Evolutionary conservation across 2,329 filamentous ascomycete genomes (phyloP), one percentile per base, ranked within the genome.

Genomic region (Microdochium bolleyi): DNA sequence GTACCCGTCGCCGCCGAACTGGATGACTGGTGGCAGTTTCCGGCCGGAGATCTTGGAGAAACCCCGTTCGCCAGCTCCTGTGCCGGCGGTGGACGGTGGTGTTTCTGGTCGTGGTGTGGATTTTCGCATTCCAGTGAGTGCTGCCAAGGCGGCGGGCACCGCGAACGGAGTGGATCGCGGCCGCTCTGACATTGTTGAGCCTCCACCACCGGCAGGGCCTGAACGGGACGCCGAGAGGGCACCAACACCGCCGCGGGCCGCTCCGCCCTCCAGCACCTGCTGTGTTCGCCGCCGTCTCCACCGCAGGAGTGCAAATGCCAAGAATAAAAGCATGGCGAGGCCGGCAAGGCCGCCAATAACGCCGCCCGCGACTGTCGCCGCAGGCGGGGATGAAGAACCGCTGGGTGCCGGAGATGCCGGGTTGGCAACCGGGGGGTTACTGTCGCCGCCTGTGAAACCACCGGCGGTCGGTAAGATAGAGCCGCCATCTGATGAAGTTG

Each of bases 1-100:
- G 65, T 82, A 86, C 1, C 83, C 83, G 61, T 86, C 83, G 5
- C 83, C 83, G 14, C 83, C 83, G 49, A 73, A 73, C 54, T 81
- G 74, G 37, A 87, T 67, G 10, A 86, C 83, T 2, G 84, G 82
- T 3, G 80, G 79, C 53, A 87, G 64, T 61, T 86, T 87, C 60
- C 77, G 77, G 55, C 84, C 84, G 5, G 83, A 84, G 2, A 87
- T 78, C 27, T 82, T 79, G 56, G 84, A 79, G 63, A 87, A 87
- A 1, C 82, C 80, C 55, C 73, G 71, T 61, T 86, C 82, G 25
- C 71, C 74, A 24, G 63, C 66, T 34, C 71, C 70, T 50, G 55
- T 63, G 54, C 55, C 67, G 57, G 57, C 64, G 56, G 55, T 68
- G 53, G 48, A 50, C 65, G 56, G 50, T 4, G 48, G 48, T 9